phyloP scores from a whole-genome alignment of 2,329 filamentous ascomycete species.

The Penicillium glabrum region DNA sequence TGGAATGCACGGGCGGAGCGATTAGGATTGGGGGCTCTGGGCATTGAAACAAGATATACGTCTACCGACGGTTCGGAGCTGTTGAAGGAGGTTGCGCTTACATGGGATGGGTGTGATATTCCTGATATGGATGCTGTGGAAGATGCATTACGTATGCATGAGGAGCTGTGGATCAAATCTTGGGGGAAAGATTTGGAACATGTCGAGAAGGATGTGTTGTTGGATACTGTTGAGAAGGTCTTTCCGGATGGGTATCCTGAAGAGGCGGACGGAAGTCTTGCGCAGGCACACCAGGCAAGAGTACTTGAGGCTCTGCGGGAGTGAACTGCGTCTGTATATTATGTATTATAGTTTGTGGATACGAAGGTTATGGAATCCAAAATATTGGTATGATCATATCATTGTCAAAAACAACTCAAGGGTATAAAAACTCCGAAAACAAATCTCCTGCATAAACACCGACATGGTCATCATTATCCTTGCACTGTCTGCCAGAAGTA shows the following conservation, averaged over 20 bases:
- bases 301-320: conserved; percentile 19
- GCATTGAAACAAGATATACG: conserved; percentile 39
- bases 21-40: conserved; percentile 39
- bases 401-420: conserved; percentile 13
- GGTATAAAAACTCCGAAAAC: conserved; percentile 17
- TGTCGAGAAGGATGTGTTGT: conserved; percentile 22
- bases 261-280: conserved; percentile 12
- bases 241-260: conserved; percentile 25
- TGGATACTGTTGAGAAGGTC: conserved; percentile 28
- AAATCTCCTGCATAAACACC: conserved; percentile 17
- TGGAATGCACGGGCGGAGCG: conserved; percentile 46
- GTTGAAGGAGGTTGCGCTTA: conserved; percentile 29
- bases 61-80: conserved; percentile 14
- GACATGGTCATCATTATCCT: conserved; percentile 27
- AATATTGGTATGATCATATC: conserved; percentile 2
- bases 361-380: neutral
- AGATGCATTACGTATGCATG: conserved; percentile 18
- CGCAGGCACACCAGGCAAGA: conserved; percentile 20
- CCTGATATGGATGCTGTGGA: conserved; percentile 34
- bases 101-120: conserved; percentile 39
- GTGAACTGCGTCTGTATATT: neutral
- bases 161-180: conserved; percentile 29
- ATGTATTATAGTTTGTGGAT: neutral
- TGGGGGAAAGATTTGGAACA: conserved; percentile 24
- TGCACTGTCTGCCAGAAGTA: conserved; percentile 92